Evolutionary conservation across 306 rosid genomes (phyloP).

Genomic region (Malus sylvestris): DNA sequence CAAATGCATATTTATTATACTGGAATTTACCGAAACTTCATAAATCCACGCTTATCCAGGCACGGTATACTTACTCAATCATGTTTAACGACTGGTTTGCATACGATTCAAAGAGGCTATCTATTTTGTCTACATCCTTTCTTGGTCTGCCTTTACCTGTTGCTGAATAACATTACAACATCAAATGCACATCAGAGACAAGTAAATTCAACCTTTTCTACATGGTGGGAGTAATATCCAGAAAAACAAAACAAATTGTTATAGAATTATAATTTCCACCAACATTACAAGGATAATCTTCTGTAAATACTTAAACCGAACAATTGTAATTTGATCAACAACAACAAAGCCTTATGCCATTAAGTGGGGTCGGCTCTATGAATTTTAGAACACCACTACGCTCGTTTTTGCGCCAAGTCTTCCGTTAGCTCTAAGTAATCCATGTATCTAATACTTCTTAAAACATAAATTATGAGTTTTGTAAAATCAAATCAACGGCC

Average conservation of each 20-base stretch:
- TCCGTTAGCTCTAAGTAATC: too few relatives aligned
- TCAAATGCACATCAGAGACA: not conserved
- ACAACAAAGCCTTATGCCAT: too few relatives aligned
- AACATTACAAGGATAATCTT: not conserved
- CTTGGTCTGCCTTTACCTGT: conserved; percentile 32
- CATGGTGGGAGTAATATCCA: not conserved
- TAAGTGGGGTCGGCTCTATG: too few relatives aligned
- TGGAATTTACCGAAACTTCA: not conserved
- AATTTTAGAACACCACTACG: too few relatives aligned
- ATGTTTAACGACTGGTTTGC: conserved; percentile 33
- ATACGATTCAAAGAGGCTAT: conserved; percentile 34
- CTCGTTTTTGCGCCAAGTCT: too few relatives aligned
- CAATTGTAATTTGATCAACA: not conserved
- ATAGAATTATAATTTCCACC: not conserved
- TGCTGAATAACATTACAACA: conserved; percentile 22
- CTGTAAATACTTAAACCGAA: not conserved
- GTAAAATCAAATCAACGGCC: too few relatives aligned
- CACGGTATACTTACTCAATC: conserved; percentile 53
- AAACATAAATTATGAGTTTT: too few relatives aligned
- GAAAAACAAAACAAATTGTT: not conserved
- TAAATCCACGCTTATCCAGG: not conserved
- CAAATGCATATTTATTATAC: not conserved
- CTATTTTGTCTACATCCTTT: conserved; percentile 38
- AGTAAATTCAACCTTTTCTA: not conserved
- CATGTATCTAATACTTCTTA: not conserved